phyloP scores from a whole-genome alignment of 345 rosid genomes.

The Atalantia buxifolia region DNA sequence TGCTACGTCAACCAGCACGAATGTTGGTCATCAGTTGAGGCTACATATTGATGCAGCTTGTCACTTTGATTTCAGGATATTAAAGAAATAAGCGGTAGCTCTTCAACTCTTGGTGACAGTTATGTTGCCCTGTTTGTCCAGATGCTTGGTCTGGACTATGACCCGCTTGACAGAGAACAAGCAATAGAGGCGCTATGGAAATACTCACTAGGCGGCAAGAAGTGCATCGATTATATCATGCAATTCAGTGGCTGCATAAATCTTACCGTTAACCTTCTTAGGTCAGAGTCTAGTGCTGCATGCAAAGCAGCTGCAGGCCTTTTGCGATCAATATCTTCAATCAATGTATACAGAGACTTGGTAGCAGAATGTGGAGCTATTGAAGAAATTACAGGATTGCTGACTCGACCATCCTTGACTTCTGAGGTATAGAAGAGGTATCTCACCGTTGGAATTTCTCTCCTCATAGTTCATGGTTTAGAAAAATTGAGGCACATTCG shows the following conservation, averaged over 20 bases:
- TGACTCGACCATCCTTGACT: constrained; percentile 57
- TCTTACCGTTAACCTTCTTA: constrained; percentile 70
- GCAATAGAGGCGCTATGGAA: constrained; percentile 76
- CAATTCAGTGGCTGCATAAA: constrained; percentile 74
- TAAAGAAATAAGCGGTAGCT: constrained; percentile 30
- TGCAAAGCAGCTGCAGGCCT: constrained; percentile 91
- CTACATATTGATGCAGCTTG: constrained; percentile 14
- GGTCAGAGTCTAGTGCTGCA: constrained; percentile 54
- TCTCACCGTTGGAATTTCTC: constrained; percentile 20
- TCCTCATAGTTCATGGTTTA: constrained; percentile 6
- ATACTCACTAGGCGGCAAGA: constrained; percentile 77
- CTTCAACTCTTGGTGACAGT: constrained; percentile 52
- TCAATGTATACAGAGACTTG: constrained; percentile 59
- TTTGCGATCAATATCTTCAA: constrained; percentile 60
- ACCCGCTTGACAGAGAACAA: constrained; percentile 79
- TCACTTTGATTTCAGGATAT: constrained; percentile 42
- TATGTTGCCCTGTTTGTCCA: constrained; percentile 72
- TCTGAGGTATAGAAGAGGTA: constrained; percentile 60
- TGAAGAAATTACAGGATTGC: constrained; percentile 68
- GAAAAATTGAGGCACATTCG: constrained; percentile 23
- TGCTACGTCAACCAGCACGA: background rate
- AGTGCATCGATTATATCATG: constrained; percentile 71
- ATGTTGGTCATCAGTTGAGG: constrained; percentile 6
- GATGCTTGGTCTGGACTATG: constrained; percentile 89
- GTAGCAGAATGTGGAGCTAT: constrained; percentile 87